Conservation (phyloP, 2,329 filamentous ascomycete species). For the Diplodia scrobiculata region DNA sequence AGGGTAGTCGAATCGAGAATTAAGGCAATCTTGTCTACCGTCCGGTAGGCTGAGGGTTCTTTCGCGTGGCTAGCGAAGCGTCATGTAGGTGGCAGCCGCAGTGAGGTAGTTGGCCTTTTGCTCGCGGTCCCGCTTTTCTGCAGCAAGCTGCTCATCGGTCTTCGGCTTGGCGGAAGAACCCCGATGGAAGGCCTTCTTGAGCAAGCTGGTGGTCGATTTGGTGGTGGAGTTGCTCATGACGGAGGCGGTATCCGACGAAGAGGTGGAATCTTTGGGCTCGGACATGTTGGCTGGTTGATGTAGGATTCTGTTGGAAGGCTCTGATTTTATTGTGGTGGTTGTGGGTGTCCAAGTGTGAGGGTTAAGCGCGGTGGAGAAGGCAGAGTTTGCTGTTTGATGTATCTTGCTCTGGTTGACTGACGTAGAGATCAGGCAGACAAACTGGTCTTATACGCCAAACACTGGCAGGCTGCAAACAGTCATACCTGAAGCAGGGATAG, state of each 20-base stretch:
- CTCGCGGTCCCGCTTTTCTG: neutral
- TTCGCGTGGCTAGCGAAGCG: constrained; percentile 1
- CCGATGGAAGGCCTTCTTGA: constrained; percentile 33
- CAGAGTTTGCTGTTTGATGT: neutral
- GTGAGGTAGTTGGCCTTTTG: neutral
- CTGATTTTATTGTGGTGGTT: neutral
- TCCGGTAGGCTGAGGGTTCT: neutral
- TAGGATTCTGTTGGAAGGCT: neutral
- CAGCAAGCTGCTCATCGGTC: neutral
- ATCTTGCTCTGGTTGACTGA: neutral
- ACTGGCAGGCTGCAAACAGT: neutral
- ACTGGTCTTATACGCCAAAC: neutral
- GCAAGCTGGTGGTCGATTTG: constrained; percentile 34
- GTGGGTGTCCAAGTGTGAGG: neutral
- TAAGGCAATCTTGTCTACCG: no score
- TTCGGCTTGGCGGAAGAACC: neutral
- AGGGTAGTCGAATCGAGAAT: no score
- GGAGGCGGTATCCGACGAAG: constrained; percentile 31
- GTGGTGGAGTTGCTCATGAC: constrained; percentile 36
- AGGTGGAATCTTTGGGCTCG: neutral
- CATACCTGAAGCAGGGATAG: constrained; percentile 10
- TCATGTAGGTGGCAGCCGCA: constrained; percentile 16
- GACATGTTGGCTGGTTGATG: constrained; percentile 13
- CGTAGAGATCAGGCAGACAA: constrained; percentile 3
- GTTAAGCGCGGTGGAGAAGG: neutral